Evolutionary conservation across 2,329 filamentous ascomycete species (phyloP), one percentile per base, ranked within the genome.

Genomic region (Cladosporium sphaerospermum): DNA sequence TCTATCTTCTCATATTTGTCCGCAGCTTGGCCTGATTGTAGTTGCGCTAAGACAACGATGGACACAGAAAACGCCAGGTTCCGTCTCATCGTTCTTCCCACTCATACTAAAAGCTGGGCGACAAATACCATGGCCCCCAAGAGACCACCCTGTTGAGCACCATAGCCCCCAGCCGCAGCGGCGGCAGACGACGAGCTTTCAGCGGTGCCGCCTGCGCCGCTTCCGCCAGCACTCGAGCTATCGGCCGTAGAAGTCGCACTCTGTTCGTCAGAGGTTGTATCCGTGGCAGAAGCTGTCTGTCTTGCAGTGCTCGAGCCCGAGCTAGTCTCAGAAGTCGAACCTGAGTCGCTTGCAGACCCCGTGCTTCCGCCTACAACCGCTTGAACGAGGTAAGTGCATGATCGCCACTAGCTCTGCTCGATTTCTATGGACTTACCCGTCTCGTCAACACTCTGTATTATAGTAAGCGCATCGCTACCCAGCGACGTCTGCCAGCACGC

Each of bases 401-500:
- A 28, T 28, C 23, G 4, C 7, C 23, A 28, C 2, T 28, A 7
- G 1, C 23, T 28, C 23, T 28, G 23, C 23, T 28, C 23, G 23
- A 28, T 28, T 28, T 5, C 23, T 9, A 11, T 9, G 10, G 5
- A 51, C 49, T 52, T 32, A 52, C 49, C 9, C 13, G 41, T 16
- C 18, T 13, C 33, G 4, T 34, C 41, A 4, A 52, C 32, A 33
- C 39, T 43, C 19, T 36, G 49, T 33, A 52, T 32, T 31, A 52
- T 45, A 18, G 49, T 52, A 13, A 52, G 45, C 8, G 49, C 32
- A 9, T 28, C 39, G 18, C 41, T 45, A 14, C 49, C 49, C 11
- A 52, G n/a, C 4, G 49, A 42, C 4, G 49, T 34, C 49, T 52
- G 49, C 49, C 49, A 52, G 23, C 49, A 52, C 36, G 49, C 49